phyloP scores from a whole-genome alignment of 2,329 filamentous ascomycete species.

The Chalara sp. region DNA sequence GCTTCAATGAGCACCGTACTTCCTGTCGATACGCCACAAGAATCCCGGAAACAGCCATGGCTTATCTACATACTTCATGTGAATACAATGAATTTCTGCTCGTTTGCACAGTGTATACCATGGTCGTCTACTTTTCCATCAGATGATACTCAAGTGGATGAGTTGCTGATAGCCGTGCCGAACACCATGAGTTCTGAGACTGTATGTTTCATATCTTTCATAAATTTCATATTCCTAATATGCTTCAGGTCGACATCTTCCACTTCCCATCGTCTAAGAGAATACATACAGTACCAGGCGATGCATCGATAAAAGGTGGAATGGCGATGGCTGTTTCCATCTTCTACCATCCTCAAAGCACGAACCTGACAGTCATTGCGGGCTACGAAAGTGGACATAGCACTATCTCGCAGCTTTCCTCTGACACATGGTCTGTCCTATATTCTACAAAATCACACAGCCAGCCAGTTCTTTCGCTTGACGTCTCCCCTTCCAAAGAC shows the following conservation, averaged over 20 bases:
- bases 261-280: slow-evolving; percentile 69
- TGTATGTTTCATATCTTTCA: slow-evolving; percentile 34
- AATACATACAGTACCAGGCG: slow-evolving; percentile 48
- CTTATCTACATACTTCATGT: slow-evolving; percentile 77
- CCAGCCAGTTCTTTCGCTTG: slow-evolving; percentile 76
- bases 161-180: slow-evolving; percentile 70
- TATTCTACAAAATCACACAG: slow-evolving; percentile 65
- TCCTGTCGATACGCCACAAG: slow-evolving; percentile 57
- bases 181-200: slow-evolving; percentile 69
- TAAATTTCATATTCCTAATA: slow-evolving; percentile 8
- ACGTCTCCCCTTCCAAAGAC: slow-evolving; percentile 38
- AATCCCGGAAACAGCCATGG: slow-evolving; percentile 63
- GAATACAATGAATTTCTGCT: slow-evolving; percentile 93
- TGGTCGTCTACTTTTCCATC: not conserved
- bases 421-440: slow-evolving; percentile 40
- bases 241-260: slow-evolving; percentile 66
- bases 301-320: slow-evolving; percentile 45
- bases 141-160: slow-evolving; percentile 17
- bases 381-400: slow-evolving; percentile 83
- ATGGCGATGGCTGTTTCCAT: slow-evolving; percentile 85
- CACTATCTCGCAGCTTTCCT: slow-evolving; percentile 45
- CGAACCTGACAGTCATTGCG: slow-evolving; percentile 55
- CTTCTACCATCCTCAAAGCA: slow-evolving; percentile 34
- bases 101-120: slow-evolving; percentile 50
- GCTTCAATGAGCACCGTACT: slow-evolving; percentile 56